Conservation (phyloP, 495 filamentous ascomycete species). For the Podospora pseudocomata region DNA sequence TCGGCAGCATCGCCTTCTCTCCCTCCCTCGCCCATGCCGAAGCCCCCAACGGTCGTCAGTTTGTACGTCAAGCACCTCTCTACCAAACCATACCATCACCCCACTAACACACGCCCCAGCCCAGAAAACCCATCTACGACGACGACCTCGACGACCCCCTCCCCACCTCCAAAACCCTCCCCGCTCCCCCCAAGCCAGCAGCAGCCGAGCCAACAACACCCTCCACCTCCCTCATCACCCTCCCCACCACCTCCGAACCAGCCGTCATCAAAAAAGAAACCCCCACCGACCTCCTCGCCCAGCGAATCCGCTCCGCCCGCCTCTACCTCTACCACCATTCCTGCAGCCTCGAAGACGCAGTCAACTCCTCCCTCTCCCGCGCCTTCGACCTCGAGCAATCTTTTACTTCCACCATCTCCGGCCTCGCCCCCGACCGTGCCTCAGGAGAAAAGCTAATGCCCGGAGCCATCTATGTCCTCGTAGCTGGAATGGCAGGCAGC, state of each 20-base stretch:
- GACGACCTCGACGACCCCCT: constrained; percentile 58
- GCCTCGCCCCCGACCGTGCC: constrained; percentile 77
- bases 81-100: background rate
- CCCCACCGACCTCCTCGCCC: constrained; percentile 67
- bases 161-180: constrained; percentile 23
- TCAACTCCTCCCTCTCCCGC: constrained; percentile 71
- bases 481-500: constrained; percentile 85
- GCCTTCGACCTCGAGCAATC: constrained; percentile 75
- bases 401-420: constrained; percentile 81
- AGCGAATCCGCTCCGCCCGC: constrained; percentile 75
- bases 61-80: constrained; percentile 24
- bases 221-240: constrained; percentile 32
- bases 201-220: constrained; percentile 21
- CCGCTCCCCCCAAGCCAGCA: constrained; percentile 15
- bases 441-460: constrained; percentile 81
- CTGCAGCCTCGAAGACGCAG: constrained; percentile 64
- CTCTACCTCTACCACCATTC: constrained; percentile 75
- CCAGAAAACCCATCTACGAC: constrained; percentile 86
- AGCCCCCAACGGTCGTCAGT: constrained; percentile 36
- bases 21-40: constrained; percentile 47
- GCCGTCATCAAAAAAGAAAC: constrained; percentile 40
- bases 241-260: constrained; percentile 29
- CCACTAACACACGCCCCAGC: background rate
- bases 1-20: constrained; percentile 43
- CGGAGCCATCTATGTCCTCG: constrained; percentile 81